phyloP scores from a whole-genome alignment of 169 alveolate species.

The Eimeria necatrix region DNA sequence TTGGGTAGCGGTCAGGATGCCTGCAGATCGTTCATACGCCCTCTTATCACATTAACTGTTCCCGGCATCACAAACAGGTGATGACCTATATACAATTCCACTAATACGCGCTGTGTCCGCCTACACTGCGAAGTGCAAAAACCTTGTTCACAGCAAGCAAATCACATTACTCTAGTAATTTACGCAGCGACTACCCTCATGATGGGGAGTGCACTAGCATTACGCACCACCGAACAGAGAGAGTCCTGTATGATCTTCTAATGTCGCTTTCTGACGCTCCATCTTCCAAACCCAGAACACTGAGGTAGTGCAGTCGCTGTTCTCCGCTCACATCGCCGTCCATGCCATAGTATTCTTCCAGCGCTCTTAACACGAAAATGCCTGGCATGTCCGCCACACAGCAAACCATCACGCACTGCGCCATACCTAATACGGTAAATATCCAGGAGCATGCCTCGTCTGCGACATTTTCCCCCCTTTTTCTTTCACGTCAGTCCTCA shows the following conservation, averaged over 20 bases:
- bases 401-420: too few species aligned
- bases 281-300: conserved; percentile 60
- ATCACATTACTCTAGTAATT: not conserved
- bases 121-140: not conserved
- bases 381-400: not conserved
- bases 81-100: too few species aligned
- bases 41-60: too few species aligned
- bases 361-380: conserved; percentile 66
- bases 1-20: conserved; percentile 78
- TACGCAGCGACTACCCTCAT: not conserved
- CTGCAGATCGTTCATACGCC: not conserved
- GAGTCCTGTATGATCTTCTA: conserved; percentile 64
- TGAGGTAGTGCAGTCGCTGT: conserved; percentile 61
- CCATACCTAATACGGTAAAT: not conserved
- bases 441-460: not conserved
- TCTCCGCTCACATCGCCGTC: conserved; percentile 68
- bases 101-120: too few species aligned
- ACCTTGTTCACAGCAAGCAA: not conserved
- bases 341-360: conserved; percentile 74
- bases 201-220: not conserved
- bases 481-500: too few species aligned
- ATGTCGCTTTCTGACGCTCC: conserved; percentile 74
- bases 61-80: too few species aligned
- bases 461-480: too few species aligned
- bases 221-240: conserved; percentile 62